phyloP scores from a whole-genome alignment of 225 moss, liverwort and hornwort genomes.

The Bryoerythrophyllum caledonicum region DNA sequence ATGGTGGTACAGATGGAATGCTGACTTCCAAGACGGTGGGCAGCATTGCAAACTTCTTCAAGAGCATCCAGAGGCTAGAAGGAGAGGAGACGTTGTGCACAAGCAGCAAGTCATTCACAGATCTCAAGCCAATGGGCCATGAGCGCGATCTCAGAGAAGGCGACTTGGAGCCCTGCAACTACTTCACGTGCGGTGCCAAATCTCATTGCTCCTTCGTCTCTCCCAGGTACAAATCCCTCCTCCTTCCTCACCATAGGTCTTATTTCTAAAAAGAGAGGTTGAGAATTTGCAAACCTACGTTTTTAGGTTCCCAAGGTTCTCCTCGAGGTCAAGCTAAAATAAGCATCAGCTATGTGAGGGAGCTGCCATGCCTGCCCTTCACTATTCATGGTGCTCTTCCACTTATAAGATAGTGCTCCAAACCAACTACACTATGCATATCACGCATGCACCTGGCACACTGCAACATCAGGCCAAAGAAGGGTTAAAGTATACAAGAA shows the following conservation, averaged over 20 bases:
- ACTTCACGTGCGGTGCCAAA: conserved; percentile 55
- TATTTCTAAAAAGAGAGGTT: no score
- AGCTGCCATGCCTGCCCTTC: no score
- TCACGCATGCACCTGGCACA: no score
- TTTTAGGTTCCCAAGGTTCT: no score
- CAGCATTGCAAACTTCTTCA: conserved; percentile 39
- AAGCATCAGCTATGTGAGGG: no score
- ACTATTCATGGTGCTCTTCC: no score
- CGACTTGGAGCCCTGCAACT: conserved; percentile 16
- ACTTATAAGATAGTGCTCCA: no score
- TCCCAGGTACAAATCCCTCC: conserved; percentile 24
- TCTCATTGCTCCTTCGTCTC: conserved; percentile 60
- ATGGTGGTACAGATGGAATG: conserved; percentile 38
- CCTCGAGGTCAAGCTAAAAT: no score
- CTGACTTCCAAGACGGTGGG: conserved; percentile 39
- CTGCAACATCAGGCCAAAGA: no score
- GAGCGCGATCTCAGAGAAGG: conserved; percentile 28
- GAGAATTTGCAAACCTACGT: no score
- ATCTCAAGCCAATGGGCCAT: conserved; percentile 34
- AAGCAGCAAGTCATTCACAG: conserved; percentile 38
- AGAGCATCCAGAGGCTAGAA: conserved; percentile 53
- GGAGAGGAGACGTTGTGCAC: conserved; percentile 49
- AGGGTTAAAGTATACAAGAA: no score
- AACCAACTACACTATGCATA: no score
- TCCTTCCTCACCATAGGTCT: not conserved